phyloP scores from a whole-genome alignment of 352 stramenopile genomes.

The Elongisporangium senticosum region DNA sequence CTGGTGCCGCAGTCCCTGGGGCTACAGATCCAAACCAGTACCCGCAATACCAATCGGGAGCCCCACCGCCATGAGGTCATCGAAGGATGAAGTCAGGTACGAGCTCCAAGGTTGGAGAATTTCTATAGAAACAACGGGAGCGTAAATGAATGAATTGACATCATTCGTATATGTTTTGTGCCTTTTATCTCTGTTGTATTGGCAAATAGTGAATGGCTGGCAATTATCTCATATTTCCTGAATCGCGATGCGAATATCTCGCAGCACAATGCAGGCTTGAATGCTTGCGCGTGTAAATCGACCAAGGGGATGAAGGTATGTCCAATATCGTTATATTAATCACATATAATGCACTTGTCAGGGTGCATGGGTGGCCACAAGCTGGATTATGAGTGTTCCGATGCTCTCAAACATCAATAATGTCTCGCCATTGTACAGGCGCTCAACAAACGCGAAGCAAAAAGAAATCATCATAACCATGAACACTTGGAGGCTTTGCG shows the following conservation, averaged over 20 bases:
- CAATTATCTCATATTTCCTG: not conserved
- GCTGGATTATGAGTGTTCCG: not conserved
- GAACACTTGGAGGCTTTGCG: not conserved
- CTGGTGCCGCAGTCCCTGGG: not conserved
- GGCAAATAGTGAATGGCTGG: not conserved
- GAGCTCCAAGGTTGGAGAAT: not conserved
- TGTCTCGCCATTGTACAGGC: not conserved
- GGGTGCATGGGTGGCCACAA: not conserved
- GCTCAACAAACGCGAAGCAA: not conserved
- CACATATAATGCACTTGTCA: not conserved
- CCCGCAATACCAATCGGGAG: conserved; percentile 13
- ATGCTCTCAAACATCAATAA: not conserved
- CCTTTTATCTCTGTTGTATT: not conserved
- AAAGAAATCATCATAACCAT: not conserved
- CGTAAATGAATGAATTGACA: not conserved
- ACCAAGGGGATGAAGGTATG: not conserved
- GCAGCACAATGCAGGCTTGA: not conserved
- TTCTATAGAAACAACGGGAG: not conserved
- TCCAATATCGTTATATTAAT: not conserved
- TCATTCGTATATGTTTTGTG: not conserved
- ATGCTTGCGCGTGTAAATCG: not conserved
- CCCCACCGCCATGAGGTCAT: not conserved
- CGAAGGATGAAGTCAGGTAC: not conserved
- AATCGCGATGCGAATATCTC: too few species aligned
- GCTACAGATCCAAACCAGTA: conserved; percentile 11